Evolutionary conservation across 441 rosid genomes (phyloP).

Genomic region (Kokia cookei): DNA sequence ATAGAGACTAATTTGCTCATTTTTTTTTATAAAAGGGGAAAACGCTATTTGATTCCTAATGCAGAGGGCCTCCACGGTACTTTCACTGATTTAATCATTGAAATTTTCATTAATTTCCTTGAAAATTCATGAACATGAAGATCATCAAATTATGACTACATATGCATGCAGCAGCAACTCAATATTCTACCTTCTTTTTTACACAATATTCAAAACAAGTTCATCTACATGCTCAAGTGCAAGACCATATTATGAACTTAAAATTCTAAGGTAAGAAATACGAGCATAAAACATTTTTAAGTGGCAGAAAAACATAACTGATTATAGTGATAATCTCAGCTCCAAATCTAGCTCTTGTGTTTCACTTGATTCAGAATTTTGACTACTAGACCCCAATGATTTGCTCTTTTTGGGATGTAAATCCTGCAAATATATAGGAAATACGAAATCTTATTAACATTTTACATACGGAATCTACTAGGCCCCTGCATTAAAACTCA

Average conservation of each 20-base stretch:
- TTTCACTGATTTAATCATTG: conserved; percentile 5
- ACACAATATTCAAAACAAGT: conserved; percentile 20
- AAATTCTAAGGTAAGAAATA: neutral
- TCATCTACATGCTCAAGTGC: conserved; percentile 12
- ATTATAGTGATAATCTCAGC: conserved; percentile 64
- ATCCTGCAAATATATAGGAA: conserved; percentile 25
- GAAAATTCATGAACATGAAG: conserved; percentile 22
- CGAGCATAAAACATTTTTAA: neutral
- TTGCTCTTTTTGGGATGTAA: conserved; percentile 32
- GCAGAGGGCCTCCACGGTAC: no score
- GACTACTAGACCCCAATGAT: conserved; percentile 68
- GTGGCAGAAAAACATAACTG: neutral
- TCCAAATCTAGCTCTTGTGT: conserved; percentile 84
- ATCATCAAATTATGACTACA: conserved; percentile 1
- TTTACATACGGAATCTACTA: no score
- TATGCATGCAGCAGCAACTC: conserved; percentile 23
- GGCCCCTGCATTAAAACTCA: no score
- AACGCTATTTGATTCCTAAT: no score
- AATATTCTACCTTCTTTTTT: conserved; percentile 16
- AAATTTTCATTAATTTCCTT: conserved; percentile 12
- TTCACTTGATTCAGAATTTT: conserved; percentile 62
- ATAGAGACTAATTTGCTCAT: no score
- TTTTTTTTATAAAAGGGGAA: no score
- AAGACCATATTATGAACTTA: conserved; percentile 1
- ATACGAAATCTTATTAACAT: neutral